Evolutionary conservation across 139 green algal species (phyloP), one percentile per base, ranked within the genome.

Genomic region (Closterium sp.): DNA sequence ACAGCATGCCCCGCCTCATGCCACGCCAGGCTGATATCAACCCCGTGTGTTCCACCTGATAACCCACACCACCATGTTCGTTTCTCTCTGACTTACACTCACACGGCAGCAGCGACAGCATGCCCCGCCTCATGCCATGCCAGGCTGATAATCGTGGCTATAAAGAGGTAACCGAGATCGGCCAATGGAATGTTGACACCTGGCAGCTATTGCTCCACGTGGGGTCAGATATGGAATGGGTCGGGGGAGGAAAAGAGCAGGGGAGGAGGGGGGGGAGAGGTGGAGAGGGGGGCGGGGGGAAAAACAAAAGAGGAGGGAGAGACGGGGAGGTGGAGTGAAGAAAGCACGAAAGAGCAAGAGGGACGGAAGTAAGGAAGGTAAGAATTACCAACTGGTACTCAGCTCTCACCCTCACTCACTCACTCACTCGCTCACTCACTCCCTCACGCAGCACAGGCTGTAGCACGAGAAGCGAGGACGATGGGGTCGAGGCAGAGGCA

Each of bases 101-200:
- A 93, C 91, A 89, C 92, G 24, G 91, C 91, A 62, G 91, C 91
- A n/a, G 91, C 91, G 1, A 93, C n/a, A 21, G 86, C 91, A 11
- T 93, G 91, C n/a, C 91, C 91, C 7, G 42, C 86, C 70, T 93
- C 91, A 30, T 93, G 91, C n/a, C 32, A 27, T 0, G 91, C 91
- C 87, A 93, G 29, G 86, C 86, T 34, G 85, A 62, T 86, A 24
- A 87, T 24, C 27, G 34, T 91, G 38, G 31, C 91, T 1, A 90
- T 32, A 30, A 29, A 91, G 31, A 93, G 85, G 91, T 91, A 94
- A 0, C 90, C 70, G 19, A 92, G 31, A 24, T 92, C 24, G 70
- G 22, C n/a, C 70, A 38, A 90, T 50, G 90, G 90, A 21, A 92
- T 73, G 29, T 89, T 92, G 70, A 92, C 70, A 89, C 90, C 90